Evolutionary conservation across 2,329 filamentous ascomycete genomes (phyloP).

Genomic region (Fusarium compactum): DNA sequence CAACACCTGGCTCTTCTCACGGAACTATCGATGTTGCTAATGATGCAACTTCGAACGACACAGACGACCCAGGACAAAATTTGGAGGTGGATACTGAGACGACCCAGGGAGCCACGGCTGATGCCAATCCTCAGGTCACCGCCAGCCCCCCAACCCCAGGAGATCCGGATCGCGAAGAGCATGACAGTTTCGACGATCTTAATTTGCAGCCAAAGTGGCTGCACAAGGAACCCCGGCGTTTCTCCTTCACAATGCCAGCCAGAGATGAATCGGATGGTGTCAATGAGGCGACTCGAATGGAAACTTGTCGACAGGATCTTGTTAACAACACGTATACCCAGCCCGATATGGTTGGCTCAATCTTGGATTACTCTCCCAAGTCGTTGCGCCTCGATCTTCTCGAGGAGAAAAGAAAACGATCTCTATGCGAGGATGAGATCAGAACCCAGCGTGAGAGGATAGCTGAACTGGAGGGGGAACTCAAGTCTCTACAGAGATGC

Average conservation of each 20-base stretch:
- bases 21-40: neutral
- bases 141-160: neutral
- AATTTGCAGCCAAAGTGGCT: neutral
- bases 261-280: neutral
- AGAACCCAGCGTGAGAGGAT: neutral
- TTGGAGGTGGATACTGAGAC: neutral
- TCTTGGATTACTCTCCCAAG: neutral
- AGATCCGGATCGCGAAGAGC: neutral
- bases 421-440: neutral
- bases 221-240: neutral
- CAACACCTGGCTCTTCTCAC: neutral
- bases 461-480: neutral
- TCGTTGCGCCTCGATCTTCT: neutral
- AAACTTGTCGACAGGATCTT: too few species aligned
- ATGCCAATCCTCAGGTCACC: neutral
- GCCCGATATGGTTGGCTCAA: neutral
- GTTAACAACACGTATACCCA: neutral
- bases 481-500: neutral
- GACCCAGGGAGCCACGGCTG: neutral
- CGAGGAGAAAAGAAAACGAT: neutral
- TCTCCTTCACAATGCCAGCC: neutral
- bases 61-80: neutral
- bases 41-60: neutral
- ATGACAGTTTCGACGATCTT: neutral
- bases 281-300: neutral